Conservation (phyloP, 2,329 filamentous ascomycete species). For the Pyricularia grisea region DNA sequence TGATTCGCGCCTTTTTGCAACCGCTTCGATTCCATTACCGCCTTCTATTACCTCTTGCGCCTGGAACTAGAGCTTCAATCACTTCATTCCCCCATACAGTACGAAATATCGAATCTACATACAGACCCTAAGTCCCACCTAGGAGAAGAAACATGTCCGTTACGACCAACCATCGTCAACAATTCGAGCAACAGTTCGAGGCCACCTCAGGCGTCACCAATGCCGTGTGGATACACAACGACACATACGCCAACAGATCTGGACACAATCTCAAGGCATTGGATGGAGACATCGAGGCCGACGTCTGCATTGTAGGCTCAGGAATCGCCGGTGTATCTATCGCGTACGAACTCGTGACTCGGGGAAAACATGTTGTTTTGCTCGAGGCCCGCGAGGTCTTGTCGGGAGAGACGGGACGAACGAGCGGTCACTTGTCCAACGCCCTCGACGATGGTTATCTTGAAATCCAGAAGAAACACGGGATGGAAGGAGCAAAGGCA, state of each 20-base stretch:
- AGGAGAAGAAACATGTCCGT: background rate
- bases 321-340: constrained; percentile 42
- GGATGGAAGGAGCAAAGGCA: constrained; percentile 32
- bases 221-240: constrained; percentile 41
- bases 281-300: constrained; percentile 29
- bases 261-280: constrained; percentile 18
- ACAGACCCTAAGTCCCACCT: background rate
- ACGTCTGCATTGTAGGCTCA: constrained; percentile 40
- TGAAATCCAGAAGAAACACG: constrained; percentile 41
- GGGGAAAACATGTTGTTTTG: constrained; percentile 38
- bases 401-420: constrained; percentile 43
- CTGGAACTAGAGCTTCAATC: background rate
- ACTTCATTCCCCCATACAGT: background rate
- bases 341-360: constrained; percentile 42
- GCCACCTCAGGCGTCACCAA: constrained; percentile 38
- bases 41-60: background rate
- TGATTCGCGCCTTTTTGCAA: background rate
- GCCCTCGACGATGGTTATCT: constrained; percentile 43
- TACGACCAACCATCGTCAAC: background rate
- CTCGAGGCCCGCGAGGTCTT: constrained; percentile 45
- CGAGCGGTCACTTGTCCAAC: constrained; percentile 43
- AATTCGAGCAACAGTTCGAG: background rate
- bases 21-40: background rate
- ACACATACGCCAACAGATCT: constrained; percentile 33
- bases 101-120: background rate